Conservation (phyloP, 2,329 filamentous ascomycete genomes). For the Lasiodiplodia citricola region DNA sequence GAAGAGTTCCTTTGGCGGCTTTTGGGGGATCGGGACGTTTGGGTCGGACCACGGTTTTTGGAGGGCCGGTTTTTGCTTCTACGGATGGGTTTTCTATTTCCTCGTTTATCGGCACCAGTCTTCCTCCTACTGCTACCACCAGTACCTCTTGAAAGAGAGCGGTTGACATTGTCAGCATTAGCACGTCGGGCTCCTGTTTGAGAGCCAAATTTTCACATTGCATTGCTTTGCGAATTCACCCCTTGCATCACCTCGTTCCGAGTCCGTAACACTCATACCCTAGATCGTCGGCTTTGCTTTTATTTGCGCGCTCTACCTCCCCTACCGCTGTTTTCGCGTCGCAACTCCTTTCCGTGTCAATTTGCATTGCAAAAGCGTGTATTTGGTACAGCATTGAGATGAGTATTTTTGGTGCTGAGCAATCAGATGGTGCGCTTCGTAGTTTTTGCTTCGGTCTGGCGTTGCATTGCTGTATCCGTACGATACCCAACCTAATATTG, state of each 20-base stretch:
- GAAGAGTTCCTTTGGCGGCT: conserved; percentile 16
- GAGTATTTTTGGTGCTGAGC: neutral
- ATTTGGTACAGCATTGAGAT: neutral
- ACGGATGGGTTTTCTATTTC: conserved; percentile 1
- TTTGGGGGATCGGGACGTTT: conserved; percentile 17
- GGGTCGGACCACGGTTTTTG: conserved; percentile 6
- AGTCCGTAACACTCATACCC: neutral
- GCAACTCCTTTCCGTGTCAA: neutral
- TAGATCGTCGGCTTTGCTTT: neutral
- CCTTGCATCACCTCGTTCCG: neutral
- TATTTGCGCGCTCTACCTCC: neutral
- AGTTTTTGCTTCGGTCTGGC: neutral
- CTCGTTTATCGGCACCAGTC: neutral
- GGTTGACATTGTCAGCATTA: neutral
- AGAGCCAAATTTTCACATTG: conserved; percentile 1
- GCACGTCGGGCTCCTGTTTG: neutral
- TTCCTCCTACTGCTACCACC: conserved; percentile 1
- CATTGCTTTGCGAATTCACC: conserved; percentile 2
- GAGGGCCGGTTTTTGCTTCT: neutral
- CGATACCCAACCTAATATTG: conserved; percentile 18
- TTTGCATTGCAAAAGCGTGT: neutral
- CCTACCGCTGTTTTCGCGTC: neutral
- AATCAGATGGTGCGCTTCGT: neutral
- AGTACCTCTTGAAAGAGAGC: neutral
- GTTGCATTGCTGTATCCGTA: conserved; percentile 17